Evolutionary conservation across 768 basidiomycete species (phyloP).

Genomic region (Cyclocybe aegerita): DNA sequence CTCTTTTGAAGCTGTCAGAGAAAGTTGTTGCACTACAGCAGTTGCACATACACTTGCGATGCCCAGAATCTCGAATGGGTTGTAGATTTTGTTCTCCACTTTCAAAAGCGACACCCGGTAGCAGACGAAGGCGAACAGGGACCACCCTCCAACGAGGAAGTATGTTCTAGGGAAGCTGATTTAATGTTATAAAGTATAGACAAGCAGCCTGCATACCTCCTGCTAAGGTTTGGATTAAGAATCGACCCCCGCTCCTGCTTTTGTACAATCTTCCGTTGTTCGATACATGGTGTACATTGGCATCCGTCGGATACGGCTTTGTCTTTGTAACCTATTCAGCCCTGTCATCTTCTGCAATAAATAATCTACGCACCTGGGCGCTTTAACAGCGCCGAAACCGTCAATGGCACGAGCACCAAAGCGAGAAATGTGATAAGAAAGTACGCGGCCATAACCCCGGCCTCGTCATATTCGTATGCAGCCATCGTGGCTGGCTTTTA

Average conservation of each 20-base stretch:
- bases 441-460: constrained; percentile 84
- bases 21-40: background rate
- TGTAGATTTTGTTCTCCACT: constrained; percentile 72
- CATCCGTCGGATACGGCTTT: constrained; percentile 46
- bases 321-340: background rate
- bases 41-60: constrained; percentile 56
- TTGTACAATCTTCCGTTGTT: constrained; percentile 48
- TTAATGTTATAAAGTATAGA: background rate
- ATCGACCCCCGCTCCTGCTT: constrained; percentile 45
- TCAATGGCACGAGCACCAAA: constrained; percentile 78
- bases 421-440: constrained; percentile 90
- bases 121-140: constrained; percentile 61
- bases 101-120: constrained; percentile 61
- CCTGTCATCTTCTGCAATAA: background rate
- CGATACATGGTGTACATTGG: constrained; percentile 59
- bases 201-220: constrained; percentile 39
- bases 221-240: constrained; percentile 47
- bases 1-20: constrained; percentile 40
- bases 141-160: constrained; percentile 73
- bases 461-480: constrained; percentile 84
- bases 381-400: constrained; percentile 49
- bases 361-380: constrained; percentile 40
- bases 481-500: constrained; percentile 49
- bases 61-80: constrained; percentile 94
- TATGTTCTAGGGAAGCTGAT: constrained; percentile 43